A percentile compares a stretch with the other conserved stretches of the same genome.
Evolutionary conservation across 2,329 filamentous ascomycete genomes (phyloP).

Genomic region (Claviceps sorghi): DNA sequence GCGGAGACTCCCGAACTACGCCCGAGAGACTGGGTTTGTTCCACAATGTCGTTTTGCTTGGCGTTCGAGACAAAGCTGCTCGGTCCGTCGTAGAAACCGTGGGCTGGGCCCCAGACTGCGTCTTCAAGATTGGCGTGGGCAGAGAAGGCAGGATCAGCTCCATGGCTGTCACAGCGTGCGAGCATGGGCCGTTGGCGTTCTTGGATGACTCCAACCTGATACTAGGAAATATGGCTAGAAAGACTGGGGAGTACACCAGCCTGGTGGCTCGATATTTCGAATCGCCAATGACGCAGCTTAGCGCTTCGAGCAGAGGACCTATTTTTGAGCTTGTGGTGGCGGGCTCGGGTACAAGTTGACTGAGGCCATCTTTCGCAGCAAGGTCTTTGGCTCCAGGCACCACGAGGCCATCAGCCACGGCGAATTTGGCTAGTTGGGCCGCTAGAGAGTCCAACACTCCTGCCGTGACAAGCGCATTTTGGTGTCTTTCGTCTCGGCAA

Average conservation of each 20-base stretch:
- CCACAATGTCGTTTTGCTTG: slow-evolving; percentile 13
- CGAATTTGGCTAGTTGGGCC: slow-evolving; percentile 55
- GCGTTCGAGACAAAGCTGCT: slow-evolving; percentile 15
- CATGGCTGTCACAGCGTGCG: slow-evolving; percentile 33
- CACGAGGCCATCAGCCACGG: slow-evolving; percentile 54
- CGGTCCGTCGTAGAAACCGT: slow-evolving; percentile 11
- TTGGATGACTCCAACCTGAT: slow-evolving; percentile 34
- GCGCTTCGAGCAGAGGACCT: slow-evolving; percentile 59
- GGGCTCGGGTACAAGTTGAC: slow-evolving; percentile 44
- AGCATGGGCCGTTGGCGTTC: slow-evolving; percentile 31
- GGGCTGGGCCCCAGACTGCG: slow-evolving; percentile 11
- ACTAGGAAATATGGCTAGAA: slow-evolving; percentile 54
- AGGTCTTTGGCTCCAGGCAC: slow-evolving; percentile 46
- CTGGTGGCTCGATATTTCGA: slow-evolving; percentile 67
- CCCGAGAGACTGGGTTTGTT: slow-evolving; percentile 16
- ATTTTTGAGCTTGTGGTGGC: slow-evolving; percentile 46
- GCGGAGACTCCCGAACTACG: slow-evolving; percentile 18
- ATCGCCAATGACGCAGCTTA: slow-evolving; percentile 60
- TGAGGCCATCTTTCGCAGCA: slow-evolving; percentile 38
- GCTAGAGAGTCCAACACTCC: slow-evolving; percentile 70
- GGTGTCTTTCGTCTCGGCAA: slow-evolving; percentile 58
- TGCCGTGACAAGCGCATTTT: slow-evolving; percentile 52
- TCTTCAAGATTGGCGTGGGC: slow-evolving; percentile 27
- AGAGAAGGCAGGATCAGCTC: slow-evolving; percentile 49
- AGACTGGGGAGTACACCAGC: slow-evolving; percentile 51